These are phyloP conservation scores for Ophiostoma ips DNA, from an alignment of 2,329 filamentous ascomycete species.

Conservation along the genomic window DNA sequence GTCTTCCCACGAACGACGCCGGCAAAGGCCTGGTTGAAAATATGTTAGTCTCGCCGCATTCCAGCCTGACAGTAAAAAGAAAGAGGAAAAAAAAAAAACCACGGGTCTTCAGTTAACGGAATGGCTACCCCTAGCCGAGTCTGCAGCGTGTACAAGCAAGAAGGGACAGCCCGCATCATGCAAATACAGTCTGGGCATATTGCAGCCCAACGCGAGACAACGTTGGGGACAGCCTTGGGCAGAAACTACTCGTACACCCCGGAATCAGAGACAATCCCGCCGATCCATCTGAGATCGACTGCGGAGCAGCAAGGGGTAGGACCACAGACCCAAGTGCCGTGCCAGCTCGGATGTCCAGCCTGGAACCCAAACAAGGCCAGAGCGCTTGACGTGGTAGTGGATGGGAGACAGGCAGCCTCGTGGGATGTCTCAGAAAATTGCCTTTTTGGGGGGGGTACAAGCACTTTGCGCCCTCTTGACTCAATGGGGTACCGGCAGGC, in stretches of 20 bases:
- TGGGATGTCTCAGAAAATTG: not conserved
- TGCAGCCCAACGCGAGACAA: conserved; percentile 19
- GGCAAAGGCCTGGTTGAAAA: conserved; percentile 61
- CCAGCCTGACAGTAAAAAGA: too few species aligned
- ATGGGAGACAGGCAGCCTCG: not conserved
- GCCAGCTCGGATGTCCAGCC: not conserved
- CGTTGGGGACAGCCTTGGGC: not conserved
- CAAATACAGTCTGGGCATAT: conserved; percentile 21
- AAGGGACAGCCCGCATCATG: not conserved
- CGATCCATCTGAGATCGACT: conserved; percentile 5
- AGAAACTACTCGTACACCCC: not conserved
- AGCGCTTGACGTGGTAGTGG: not conserved
- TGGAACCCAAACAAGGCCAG: too few species aligned
- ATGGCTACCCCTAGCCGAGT: not conserved
- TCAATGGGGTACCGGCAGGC: not conserved
- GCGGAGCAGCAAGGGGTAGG: not conserved
- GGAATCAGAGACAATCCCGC: not conserved
- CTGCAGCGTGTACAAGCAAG: too few species aligned
- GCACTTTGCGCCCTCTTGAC: not conserved
- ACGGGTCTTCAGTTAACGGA: not conserved
- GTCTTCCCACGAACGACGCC: conserved; percentile 84
- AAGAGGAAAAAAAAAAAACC: conserved; percentile 22
- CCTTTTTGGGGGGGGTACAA: not conserved
- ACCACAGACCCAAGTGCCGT: too few species aligned
- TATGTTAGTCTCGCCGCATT: too few species aligned